Conservation (phyloP, 2,329 filamentous ascomycete species). For the Cytospora leucostoma region DNA sequence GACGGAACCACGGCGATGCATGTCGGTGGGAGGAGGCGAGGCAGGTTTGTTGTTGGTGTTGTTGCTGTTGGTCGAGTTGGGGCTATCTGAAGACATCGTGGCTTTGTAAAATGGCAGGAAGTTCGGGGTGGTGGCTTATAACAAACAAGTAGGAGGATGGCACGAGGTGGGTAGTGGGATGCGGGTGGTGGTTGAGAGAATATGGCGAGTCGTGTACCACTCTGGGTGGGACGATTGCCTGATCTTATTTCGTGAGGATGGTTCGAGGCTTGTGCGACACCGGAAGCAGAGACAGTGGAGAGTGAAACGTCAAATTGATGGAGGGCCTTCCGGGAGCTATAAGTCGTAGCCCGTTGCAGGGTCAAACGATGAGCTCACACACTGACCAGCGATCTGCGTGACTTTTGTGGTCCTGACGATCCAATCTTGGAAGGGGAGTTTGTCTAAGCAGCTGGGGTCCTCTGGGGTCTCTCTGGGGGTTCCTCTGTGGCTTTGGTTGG, state of each 20-base stretch:
- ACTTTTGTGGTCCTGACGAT: conserved; percentile 18
- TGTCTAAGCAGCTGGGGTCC: too few species aligned
- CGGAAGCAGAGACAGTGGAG: conserved; percentile 28
- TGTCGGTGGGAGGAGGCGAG: conserved; percentile 35
- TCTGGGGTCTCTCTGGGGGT: not conserved
- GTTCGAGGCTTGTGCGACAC: conserved; percentile 30
- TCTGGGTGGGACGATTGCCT: conserved; percentile 23
- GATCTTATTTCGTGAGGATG: conserved; percentile 27
- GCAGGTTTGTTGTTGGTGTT: conserved; percentile 34
- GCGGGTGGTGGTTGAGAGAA: not conserved
- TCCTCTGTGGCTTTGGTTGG: not conserved
- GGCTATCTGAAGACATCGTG: conserved; percentile 37
- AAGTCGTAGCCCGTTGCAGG: conserved; percentile 18
- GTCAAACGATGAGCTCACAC: conserved; percentile 12
- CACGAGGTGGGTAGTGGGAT: conserved; percentile 12
- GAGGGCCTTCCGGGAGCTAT: conserved; percentile 20
- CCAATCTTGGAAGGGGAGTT: conserved; percentile 3
- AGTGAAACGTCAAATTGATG: conserved; percentile 28
- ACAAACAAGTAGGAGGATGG: not conserved
- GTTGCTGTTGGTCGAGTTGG: conserved; percentile 33
- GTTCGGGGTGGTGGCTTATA: conserved; percentile 21
- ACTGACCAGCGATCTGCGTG: conserved; percentile 13
- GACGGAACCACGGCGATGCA: conserved; percentile 54
- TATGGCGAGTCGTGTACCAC: conserved; percentile 4
- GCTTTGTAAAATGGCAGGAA: not conserved